phyloP scores from a whole-genome alignment of 2,329 filamentous ascomycete genomes.

The Stylonectria norvegica region DNA sequence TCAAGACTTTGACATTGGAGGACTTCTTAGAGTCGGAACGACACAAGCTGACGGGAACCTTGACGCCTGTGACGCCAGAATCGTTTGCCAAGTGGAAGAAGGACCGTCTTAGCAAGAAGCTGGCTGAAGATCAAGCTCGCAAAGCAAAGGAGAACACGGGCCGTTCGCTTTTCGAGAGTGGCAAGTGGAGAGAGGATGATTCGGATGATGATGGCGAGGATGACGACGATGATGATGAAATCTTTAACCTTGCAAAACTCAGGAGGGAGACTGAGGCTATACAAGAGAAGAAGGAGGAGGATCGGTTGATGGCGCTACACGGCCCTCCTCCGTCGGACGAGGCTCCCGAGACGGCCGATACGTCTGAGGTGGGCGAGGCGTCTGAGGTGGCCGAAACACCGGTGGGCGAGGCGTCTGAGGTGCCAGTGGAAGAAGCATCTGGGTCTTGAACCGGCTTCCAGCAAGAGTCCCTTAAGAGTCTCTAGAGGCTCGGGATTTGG shows the following conservation, averaged over 20 bases:
- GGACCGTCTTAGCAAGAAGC: slow-evolving; percentile 90
- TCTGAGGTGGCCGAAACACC: slow-evolving; percentile 15
- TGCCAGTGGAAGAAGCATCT: slow-evolving; percentile 12
- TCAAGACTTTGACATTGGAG: slow-evolving; percentile 91
- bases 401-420: slow-evolving; percentile 5
- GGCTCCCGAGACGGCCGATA: slow-evolving; percentile 13
- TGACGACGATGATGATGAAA: slow-evolving; percentile 60
- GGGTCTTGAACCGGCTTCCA: slow-evolving; percentile 22
- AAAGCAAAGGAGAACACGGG: slow-evolving; percentile 94
- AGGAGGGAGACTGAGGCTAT: slow-evolving; percentile 80
- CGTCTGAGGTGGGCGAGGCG: slow-evolving; percentile 15
- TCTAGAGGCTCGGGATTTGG: slow-evolving; percentile 23
- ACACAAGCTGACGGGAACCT: slow-evolving; percentile 85
- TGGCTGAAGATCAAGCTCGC: slow-evolving; percentile 84
- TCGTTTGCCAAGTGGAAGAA: slow-evolving; percentile 97
- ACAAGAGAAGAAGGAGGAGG: slow-evolving; percentile 72
- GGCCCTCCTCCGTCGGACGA: slow-evolving; percentile 17
- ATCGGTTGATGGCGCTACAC: slow-evolving; percentile 47
- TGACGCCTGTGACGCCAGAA: slow-evolving; percentile 92
- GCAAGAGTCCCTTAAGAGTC: slow-evolving; percentile 13
- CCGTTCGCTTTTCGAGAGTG: slow-evolving; percentile 91
- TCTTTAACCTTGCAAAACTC: slow-evolving; percentile 79
- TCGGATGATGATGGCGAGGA: slow-evolving; percentile 61
- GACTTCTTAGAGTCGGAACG: slow-evolving; percentile 96
- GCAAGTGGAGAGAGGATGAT: slow-evolving; percentile 79